A percentile compares a stretch with the other conserved stretches of the same genome.
Conservation (phyloP, 2,329 filamentous ascomycete genomes). For the Alternaria novae-zelandiae region DNA sequence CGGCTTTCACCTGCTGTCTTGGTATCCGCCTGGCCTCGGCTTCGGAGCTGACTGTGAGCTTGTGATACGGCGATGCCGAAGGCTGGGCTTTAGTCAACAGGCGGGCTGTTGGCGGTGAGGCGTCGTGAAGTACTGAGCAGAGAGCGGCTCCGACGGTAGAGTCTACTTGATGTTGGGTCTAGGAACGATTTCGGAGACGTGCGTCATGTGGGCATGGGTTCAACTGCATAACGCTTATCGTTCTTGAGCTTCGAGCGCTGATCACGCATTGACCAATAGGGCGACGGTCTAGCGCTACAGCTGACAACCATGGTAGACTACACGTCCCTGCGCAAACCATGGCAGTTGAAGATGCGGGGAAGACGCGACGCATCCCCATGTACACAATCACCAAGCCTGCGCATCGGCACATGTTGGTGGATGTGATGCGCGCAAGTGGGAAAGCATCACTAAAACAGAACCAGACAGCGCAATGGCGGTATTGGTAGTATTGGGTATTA, state of each 20-base stretch:
- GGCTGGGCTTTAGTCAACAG: constrained; percentile 12
- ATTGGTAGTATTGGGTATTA: constrained; percentile 38
- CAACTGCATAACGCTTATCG: constrained; percentile 10
- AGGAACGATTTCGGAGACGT: constrained; percentile 2
- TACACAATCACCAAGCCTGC: not conserved
- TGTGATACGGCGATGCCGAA: constrained; percentile 42
- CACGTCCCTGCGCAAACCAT: not conserved
- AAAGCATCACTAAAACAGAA: not conserved
- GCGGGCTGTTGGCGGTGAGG: constrained; percentile 21
- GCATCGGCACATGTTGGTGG: not conserved
- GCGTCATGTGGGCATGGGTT: constrained; percentile 15
- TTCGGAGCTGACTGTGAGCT: constrained; percentile 17
- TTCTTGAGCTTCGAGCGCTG: not conserved
- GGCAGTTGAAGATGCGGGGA: not conserved
- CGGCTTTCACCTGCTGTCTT: constrained; percentile 28
- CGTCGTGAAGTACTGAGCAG: not conserved
- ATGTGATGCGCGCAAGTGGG: not conserved
- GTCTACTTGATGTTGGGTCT: constrained; percentile 21
- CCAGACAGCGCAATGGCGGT: constrained; percentile 19
- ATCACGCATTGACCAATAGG: constrained; percentile 36
- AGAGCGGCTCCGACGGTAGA: not conserved
- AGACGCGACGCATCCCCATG: not conserved
- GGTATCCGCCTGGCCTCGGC: constrained; percentile 36
- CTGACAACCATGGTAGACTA: not conserved
- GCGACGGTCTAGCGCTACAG: not conserved